Conservation (phyloP, 768 basidiomycete species). For the Tulasnella sp. region DNA sequence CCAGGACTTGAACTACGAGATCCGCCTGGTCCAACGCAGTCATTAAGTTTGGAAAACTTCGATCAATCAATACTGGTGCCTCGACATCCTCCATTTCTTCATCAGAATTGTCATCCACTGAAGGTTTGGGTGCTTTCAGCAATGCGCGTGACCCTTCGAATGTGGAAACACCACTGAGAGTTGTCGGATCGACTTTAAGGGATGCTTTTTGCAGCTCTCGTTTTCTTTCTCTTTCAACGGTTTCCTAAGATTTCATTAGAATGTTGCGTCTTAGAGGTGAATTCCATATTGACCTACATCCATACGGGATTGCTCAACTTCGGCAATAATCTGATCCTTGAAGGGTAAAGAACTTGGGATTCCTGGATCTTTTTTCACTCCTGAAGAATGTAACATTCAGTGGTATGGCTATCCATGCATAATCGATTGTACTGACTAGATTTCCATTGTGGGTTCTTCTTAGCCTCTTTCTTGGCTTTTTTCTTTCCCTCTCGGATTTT, state of each 20-base stretch:
- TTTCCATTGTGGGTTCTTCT: constrained; percentile 79
- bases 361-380: constrained; percentile 78
- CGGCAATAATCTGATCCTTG: constrained; percentile 88
- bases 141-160: not conserved
- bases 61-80: constrained; percentile 49
- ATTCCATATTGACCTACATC: constrained; percentile 34
- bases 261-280: too few relatives aligned
- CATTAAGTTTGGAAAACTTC: constrained; percentile 45
- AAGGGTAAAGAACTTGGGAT: constrained; percentile 88
- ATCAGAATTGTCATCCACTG: constrained; percentile 19
- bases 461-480: constrained; percentile 60
- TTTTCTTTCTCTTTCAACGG: constrained; percentile 24
- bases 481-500: constrained; percentile 65
- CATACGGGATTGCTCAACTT: constrained; percentile 70
- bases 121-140: constrained; percentile 20
- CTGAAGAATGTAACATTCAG: constrained; percentile 27
- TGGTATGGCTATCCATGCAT: not conserved
- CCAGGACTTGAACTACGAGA: constrained; percentile 66
- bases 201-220: constrained; percentile 2
- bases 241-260: not conserved
- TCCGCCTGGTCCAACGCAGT: constrained; percentile 66
- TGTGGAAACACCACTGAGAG: not conserved
- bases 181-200: not conserved
- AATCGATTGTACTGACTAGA: constrained; percentile 44
- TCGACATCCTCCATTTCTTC: constrained; percentile 40